Conservation (phyloP, 1,284 basidiomycete species). For the Sparassis latifolia region DNA sequence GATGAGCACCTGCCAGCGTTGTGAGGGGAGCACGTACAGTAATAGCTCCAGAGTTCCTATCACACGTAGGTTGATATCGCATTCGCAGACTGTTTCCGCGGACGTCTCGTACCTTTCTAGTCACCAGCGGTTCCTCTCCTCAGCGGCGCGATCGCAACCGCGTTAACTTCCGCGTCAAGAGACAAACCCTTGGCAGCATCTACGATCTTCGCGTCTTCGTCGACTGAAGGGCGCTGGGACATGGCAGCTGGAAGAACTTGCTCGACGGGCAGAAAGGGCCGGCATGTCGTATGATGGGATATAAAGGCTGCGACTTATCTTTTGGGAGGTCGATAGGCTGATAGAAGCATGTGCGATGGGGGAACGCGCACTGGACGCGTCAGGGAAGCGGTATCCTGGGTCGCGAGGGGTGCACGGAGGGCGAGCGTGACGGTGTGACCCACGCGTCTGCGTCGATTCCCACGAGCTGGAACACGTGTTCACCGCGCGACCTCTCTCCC, state of each 20-base stretch:
- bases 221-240: background rate
- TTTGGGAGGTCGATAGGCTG: no score
- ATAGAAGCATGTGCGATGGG: no score
- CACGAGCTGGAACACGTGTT: background rate
- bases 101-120: constrained; percentile 19
- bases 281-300: no score
- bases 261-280: no score
- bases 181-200: background rate
- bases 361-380: no score
- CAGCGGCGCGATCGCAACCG: constrained; percentile 11
- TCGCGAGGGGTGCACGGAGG: no score
- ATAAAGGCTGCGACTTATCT: no score
- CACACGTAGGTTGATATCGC: no score
- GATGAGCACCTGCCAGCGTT: background rate
- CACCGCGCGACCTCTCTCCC: no score
- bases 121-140: constrained; percentile 26
- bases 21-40: constrained; percentile 36
- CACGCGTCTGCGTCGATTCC: constrained; percentile 4
- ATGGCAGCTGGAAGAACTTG: background rate
- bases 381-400: no score
- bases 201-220: background rate
- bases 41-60: constrained; percentile 68
- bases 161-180: background rate
- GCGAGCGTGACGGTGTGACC: background rate
- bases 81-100: no score